These are phyloP conservation scores for Bondarzewia mesenterica DNA, from an alignment of 1,284 basidiomycete species.

Conservation along the genomic window DNA sequence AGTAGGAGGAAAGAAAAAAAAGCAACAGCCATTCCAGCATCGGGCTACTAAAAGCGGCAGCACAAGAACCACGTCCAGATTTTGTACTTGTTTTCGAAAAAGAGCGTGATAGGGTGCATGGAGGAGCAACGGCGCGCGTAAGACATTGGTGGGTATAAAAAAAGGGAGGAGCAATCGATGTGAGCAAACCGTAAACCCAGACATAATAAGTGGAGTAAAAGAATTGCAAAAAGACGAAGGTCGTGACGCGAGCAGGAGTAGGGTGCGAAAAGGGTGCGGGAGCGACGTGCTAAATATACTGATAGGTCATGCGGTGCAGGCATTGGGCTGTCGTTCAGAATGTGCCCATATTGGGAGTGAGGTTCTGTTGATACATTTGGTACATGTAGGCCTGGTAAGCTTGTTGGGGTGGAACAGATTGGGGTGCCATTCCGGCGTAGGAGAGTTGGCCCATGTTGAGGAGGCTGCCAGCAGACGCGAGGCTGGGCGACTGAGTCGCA, in stretches of 20 bases:
- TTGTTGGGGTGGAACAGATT: constrained; percentile 53
- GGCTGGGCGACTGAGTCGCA: constrained; percentile 49
- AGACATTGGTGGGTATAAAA: constrained; percentile 8
- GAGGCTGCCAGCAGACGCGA: constrained; percentile 45
- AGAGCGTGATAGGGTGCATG: constrained; percentile 10
- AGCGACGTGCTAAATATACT: constrained; percentile 14
- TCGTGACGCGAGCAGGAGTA: constrained; percentile 5
- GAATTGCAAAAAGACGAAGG: constrained; percentile 5
- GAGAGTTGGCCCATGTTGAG: constrained; percentile 58
- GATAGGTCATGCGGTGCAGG: constrained; percentile 10
- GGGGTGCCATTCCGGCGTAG: constrained; percentile 52
- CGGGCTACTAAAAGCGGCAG: constrained; percentile 17
- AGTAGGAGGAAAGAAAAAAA: constrained; percentile 12
- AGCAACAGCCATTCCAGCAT: constrained; percentile 28
- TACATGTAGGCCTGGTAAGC: constrained; percentile 79
- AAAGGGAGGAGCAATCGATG: constrained; percentile 11
- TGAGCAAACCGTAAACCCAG: constrained; percentile 8
- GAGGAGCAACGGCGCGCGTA: constrained; percentile 10
- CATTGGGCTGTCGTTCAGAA: constrained; percentile 42
- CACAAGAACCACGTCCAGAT: constrained; percentile 12
- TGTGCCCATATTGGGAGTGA: constrained; percentile 63
- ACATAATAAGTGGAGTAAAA: constrained; percentile 4
- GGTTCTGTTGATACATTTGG: constrained; percentile 64
- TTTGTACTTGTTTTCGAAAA: constrained; percentile 11
- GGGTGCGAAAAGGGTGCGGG: constrained; percentile 12